Percentiles rank a stretch among this genome's conserved stretches.
Evolutionary conservation across 129 eudicot genomes (phyloP).

Genomic region (Tanacetum coccineum): DNA sequence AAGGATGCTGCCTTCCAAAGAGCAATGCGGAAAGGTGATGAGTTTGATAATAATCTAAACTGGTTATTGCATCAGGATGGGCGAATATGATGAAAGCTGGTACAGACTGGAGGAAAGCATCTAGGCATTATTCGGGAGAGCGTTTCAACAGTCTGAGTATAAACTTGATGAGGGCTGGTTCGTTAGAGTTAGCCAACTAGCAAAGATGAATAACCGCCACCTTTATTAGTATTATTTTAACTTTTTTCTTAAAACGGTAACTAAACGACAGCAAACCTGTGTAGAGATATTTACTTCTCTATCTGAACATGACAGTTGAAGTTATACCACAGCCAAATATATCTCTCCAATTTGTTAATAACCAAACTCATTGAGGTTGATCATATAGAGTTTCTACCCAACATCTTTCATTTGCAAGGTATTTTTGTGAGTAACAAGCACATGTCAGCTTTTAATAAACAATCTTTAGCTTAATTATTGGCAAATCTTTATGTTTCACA

Average conservation of each 20-base stretch:
- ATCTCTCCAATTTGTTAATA: no score
- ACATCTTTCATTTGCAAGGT: no score
- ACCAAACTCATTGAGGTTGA: no score
- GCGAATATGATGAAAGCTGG: constrained; percentile 94
- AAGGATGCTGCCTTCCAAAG: no score
- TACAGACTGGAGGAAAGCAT: constrained; percentile 87
- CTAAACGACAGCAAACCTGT: constrained; percentile 2
- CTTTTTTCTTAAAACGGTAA: neutral
- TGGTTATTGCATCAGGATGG: constrained; percentile 55
- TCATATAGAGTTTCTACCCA: no score
- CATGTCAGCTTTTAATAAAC: no score
- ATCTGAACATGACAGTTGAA: neutral
- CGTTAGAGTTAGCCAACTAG: constrained; percentile 40
- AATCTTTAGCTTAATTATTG: no score
- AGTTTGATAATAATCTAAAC: neutral
- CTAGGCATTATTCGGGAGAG: constrained; percentile 77
- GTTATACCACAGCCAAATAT: no score
- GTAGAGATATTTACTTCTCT: neutral
- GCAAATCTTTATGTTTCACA: no score
- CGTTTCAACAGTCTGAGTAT: constrained; percentile 62
- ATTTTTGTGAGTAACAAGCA: no score
- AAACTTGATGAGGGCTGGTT: constrained; percentile 59
- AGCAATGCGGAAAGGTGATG: neutral
- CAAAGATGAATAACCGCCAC: constrained; percentile 24
- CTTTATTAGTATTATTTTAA: neutral